Base-by-base conservation (phyloP, 2,329 filamentous ascomycete species). In the Grosmannia penicillata region DNA sequence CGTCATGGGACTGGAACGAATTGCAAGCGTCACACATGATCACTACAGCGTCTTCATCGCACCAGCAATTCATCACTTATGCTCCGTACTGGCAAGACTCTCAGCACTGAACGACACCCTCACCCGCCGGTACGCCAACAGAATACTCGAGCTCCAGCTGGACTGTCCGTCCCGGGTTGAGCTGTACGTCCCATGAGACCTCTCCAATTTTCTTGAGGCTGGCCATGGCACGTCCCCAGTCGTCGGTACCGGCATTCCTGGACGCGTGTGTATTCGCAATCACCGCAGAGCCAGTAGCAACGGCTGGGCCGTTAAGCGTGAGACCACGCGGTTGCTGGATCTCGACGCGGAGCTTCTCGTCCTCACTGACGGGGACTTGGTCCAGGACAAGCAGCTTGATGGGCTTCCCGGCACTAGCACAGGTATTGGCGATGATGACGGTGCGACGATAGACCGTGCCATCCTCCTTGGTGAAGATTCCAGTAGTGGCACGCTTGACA, bases 131-230 rank as follows among this genome's bases (percentile, higher is more conserved):
- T 47, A 72, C 59, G 18, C 62, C 63, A 15, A 76, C 66, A 43
- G 72, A 66, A 54, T 81, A 82, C 56, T 77, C 72, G 42, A 82
- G 50, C 19, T 57, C 56, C 43, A 82, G 53, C 53, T 67, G 68
- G 14, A 72, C 68, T 4, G 66, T 63, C 48, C 66, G 64, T 21
- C 75, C 72, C 1, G 71, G 63, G 43, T 75, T 68, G 36, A 81
- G 53, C 31, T 53, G 60, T 10, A 80, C 63, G 37, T 70, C 63
- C 72, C 75, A 80, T 38, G 54, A 53, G 5, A 80, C 53, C 53
- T 77, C 67, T 3, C 75, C 75, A 5, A 55, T 59, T 55, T 73
- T 72, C 52, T 65, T 68, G 37, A 76, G 49, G n/a, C 47, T 54
- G 0, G 68, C 71, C 3, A 56, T 57, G 3, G 71, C 74, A 39